Evolutionary conservation across 2,329 filamentous ascomycete genomes (phyloP).

Genomic region (Fusarium transvaalense): DNA sequence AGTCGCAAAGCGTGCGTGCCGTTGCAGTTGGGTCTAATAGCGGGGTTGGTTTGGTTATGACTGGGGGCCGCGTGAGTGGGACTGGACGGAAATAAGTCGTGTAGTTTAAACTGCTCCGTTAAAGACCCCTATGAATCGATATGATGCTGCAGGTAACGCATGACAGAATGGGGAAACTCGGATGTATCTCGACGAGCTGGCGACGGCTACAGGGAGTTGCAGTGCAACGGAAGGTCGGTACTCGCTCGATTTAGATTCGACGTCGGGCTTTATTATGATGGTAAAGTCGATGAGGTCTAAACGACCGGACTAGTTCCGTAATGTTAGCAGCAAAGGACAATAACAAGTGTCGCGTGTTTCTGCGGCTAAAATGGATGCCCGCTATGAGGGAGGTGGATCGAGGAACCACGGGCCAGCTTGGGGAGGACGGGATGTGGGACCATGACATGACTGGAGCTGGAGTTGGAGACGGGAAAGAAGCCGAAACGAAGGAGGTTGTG

Average conservation of each 20-base stretch:
- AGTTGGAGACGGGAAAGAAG: conserved; percentile 36
- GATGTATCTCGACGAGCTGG: conserved; percentile 15
- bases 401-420: conserved; percentile 43
- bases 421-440: conserved; percentile 48
- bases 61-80: conserved; percentile 39
- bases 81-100: conserved; percentile 39
- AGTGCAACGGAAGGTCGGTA: conserved; percentile 22
- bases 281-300: conserved; percentile 35
- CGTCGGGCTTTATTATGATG: conserved; percentile 5
- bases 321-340: conserved; percentile 42
- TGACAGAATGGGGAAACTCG: conserved; percentile 33
- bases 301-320: conserved; percentile 38
- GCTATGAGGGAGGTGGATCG: conserved; percentile 40
- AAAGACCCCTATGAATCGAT: conserved; percentile 42
- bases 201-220: conserved; percentile 10
- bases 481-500: conserved; percentile 34
- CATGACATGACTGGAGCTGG: conserved; percentile 26
- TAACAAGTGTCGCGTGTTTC: conserved; percentile 47
- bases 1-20: conserved; percentile 29
- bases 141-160: conserved; percentile 38
- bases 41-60: conserved; percentile 45
- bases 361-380: conserved; percentile 45
- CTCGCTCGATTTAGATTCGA: not conserved
- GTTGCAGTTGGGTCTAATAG: conserved; percentile 32
- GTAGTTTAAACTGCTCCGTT: conserved; percentile 34